Evolutionary conservation across 163 green algal genomes (phyloP), one percentile per base, ranked within the genome.

Genomic region (Coccomyxa subellipsoidea): DNA sequence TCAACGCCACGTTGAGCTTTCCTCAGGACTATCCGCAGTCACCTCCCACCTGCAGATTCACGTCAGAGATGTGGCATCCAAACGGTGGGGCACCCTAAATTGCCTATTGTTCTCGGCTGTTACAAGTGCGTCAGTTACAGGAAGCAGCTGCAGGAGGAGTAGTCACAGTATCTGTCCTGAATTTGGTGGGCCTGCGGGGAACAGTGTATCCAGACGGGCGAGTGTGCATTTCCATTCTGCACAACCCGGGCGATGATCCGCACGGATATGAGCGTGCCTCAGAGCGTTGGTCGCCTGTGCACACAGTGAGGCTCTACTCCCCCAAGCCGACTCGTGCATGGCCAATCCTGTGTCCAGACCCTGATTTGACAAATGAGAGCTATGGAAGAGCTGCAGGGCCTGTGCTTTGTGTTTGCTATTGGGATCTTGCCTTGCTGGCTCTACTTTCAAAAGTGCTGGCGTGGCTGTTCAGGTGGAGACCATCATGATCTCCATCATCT

Each of bases 201-300:
- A 2, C 91, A 97, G 96, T 99, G 39, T 99, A 99, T 88, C 89
- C 93, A 4, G 97, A 99, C 85, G 97, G 97, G 29, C 88, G 92
- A 29, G 97, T 99, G 29, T 99, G 97, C 92, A 99, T 99, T 80
- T 99, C 97, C 73, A 99, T 99, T 81, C 90, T 99, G 77, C 97
- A 99, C 87, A 91, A 87, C n/a, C 92, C 97, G 78, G 97, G 97
- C 0, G 95, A 98, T 79, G 97, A 99, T 79, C 97, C 97, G 6
- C 92, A 96, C 75, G 96, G 96, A 29, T 99, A 99, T 87, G 97
- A 99, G 87, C 91, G 90, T 69, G 97, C 97, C 25, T 88, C 91
- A 32, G 97, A 99, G 88, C 91, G 96, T 12, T 99, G 97, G 97
- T 96, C 92, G 27, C 97, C 97, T 12, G 95, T 99, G 37, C 97